Evolutionary conservation across 108 stramenopile species (phyloP).

Genomic region (Conticribra guillardii): DNA sequence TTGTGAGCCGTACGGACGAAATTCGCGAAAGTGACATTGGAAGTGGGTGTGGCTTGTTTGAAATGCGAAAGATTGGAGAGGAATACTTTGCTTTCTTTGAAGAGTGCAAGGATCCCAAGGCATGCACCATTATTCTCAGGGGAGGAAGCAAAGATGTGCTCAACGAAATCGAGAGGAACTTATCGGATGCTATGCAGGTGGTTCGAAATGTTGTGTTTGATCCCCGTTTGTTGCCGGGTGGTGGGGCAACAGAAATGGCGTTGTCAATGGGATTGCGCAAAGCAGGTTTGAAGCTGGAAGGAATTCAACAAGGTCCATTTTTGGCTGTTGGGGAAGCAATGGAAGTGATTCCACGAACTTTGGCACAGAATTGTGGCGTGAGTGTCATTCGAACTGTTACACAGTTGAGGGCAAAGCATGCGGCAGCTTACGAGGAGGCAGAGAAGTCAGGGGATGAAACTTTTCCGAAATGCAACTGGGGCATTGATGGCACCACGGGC

Average conservation of each 20-base stretch:
- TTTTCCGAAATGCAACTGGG: conserved; percentile 80
- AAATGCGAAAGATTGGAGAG: conserved; percentile 98
- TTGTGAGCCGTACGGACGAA: conserved; percentile 98
- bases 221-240: conserved; percentile 97
- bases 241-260: conserved; percentile 99
- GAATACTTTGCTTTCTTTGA: conserved; percentile 99
- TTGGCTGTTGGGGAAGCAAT: conserved; percentile 96
- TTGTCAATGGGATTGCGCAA: conserved; percentile 90
- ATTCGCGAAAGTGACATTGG: conserved; percentile 98
- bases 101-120: conserved; percentile 97
- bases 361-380: conserved; percentile 99
- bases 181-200: conserved; percentile 99
- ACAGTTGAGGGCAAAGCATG: conserved; percentile 95
- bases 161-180: conserved; percentile 99
- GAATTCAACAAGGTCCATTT: conserved; percentile 95
- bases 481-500: conserved; percentile 96
- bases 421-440: conserved; percentile 71
- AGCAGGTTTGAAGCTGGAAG: conserved; percentile 76
- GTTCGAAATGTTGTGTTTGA: conserved; percentile 99
- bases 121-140: conserved; percentile 97
- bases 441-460: conserved; percentile 43
- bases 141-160: conserved; percentile 99
- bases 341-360: conserved; percentile 99
- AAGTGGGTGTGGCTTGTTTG: conserved; percentile 97
- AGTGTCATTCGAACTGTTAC: conserved; percentile 98